Percentiles rank a stretch among this genome's conserved stretches.
phyloP scores from a whole-genome alignment of 2,329 filamentous ascomycete genomes.

The Biscogniauxia sp. region DNA sequence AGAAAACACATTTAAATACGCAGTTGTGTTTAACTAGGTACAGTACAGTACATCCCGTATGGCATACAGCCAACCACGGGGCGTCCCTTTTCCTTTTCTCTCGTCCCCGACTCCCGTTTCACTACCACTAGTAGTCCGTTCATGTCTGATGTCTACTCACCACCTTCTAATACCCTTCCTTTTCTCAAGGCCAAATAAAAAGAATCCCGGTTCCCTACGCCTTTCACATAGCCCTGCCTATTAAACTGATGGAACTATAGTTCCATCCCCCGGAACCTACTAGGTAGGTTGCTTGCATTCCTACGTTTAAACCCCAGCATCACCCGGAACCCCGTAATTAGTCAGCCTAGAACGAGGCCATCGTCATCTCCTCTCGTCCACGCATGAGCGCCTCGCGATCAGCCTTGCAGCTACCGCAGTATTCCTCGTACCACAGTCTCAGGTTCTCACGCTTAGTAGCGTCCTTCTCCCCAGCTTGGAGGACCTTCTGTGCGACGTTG shows the following conservation, averaged over 20 bases:
- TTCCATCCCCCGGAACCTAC: neutral
- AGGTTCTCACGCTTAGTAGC: slow-evolving; percentile 31
- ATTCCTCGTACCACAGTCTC: slow-evolving; percentile 49
- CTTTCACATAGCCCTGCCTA: neutral
- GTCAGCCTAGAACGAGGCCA: slow-evolving; percentile 12
- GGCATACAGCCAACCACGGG: neutral
- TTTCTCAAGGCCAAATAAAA: neutral
- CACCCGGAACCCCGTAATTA: neutral
- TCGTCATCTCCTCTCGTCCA: slow-evolving; percentile 22
- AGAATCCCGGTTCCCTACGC: too few relatives aligned
- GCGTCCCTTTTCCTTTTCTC: neutral
- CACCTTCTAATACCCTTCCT: neutral
- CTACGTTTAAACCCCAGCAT: neutral
- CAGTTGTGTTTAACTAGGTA: neutral
- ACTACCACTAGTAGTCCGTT: neutral
- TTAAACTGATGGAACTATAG: neutral
- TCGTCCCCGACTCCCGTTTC: neutral
- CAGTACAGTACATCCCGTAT: neutral
- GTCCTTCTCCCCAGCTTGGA: slow-evolving; percentile 20
- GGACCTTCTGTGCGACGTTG: slow-evolving; percentile 32
- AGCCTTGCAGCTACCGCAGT: slow-evolving; percentile 55
- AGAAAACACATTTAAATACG: neutral
- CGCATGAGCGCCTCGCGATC: slow-evolving; percentile 38
- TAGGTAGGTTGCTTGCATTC: neutral
- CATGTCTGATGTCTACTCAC: neutral